Conservation (phyloP, 305 asterid species). For the Caryopteris hybrid region DNA sequence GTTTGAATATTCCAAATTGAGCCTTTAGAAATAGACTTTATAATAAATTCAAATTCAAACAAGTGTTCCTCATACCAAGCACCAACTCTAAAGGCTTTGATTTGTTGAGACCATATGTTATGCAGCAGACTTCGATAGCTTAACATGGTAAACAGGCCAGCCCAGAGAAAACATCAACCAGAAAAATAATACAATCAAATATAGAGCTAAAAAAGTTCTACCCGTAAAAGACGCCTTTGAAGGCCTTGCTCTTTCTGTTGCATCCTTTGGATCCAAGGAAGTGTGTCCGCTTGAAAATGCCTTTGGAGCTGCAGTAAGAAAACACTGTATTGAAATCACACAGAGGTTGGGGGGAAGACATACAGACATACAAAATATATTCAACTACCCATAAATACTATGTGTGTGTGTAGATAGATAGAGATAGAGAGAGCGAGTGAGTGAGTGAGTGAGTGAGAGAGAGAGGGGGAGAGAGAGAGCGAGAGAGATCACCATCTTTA, state of each 20-base stretch:
- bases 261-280: slow-evolving; percentile 89
- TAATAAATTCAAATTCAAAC: neutral
- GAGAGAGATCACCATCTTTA: slow-evolving; percentile 63
- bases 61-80: neutral
- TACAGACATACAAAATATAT: neutral
- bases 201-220: slow-evolving; percentile 24
- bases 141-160: slow-evolving; percentile 9
- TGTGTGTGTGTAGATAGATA: too few species aligned
- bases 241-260: slow-evolving; percentile 91
- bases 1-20: neutral
- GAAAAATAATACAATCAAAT: neutral
- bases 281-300: slow-evolving; percentile 86
- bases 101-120: neutral
- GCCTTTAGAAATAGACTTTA: neutral
- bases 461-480: neutral
- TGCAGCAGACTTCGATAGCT: neutral
- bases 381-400: neutral
- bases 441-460: too few species aligned
- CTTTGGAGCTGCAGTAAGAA: slow-evolving; percentile 71
- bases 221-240: slow-evolving; percentile 92
- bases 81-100: neutral
- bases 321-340: neutral
- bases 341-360: neutral
- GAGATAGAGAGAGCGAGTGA: too few species aligned
- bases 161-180: neutral